Conservation (phyloP, 441 rosid species). For the Gossypium trilobum region DNA sequence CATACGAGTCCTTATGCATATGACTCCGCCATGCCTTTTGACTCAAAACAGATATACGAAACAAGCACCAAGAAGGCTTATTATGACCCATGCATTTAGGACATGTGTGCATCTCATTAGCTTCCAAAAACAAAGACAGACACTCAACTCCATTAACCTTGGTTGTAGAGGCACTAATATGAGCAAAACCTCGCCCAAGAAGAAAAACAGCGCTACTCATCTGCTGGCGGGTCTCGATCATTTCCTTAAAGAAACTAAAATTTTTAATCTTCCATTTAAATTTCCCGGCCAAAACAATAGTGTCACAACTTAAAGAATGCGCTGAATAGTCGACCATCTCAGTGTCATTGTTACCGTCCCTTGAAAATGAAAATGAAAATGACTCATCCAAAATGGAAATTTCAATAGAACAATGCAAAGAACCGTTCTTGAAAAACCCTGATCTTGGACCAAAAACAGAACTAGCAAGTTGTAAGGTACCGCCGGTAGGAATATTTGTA, state of each 20-base stretch:
- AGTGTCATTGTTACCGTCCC: slow-evolving; percentile 35
- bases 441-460: slow-evolving; percentile 66
- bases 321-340: slow-evolving; percentile 29
- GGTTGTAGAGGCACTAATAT: slow-evolving; percentile 88
- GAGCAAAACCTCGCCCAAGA: slow-evolving; percentile 77
- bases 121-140: slow-evolving; percentile 87
- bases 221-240: slow-evolving; percentile 81
- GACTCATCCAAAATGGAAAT: slow-evolving; percentile 77
- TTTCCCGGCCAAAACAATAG: slow-evolving; percentile 75
- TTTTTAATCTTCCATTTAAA: slow-evolving; percentile 94
- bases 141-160: slow-evolving; percentile 66
- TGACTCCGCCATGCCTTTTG: slow-evolving; percentile 75
- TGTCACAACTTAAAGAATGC: slow-evolving; percentile 38
- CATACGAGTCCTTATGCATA: slow-evolving; percentile 87
- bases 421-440: slow-evolving; percentile 67
- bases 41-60: slow-evolving; percentile 78
- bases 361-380: slow-evolving; percentile 50
- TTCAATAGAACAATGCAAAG: slow-evolving; percentile 69
- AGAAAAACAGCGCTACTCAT: slow-evolving; percentile 92
- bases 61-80: slow-evolving; percentile 76
- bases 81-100: slow-evolving; percentile 25
- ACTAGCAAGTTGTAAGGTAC: slow-evolving; percentile 72
- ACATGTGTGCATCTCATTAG: slow-evolving; percentile 58
- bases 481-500: slow-evolving; percentile 58
- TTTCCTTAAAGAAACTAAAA: slow-evolving; percentile 86